Conservation (phyloP, 2,329 filamentous ascomycete genomes). For the Alternaria solani region DNA sequence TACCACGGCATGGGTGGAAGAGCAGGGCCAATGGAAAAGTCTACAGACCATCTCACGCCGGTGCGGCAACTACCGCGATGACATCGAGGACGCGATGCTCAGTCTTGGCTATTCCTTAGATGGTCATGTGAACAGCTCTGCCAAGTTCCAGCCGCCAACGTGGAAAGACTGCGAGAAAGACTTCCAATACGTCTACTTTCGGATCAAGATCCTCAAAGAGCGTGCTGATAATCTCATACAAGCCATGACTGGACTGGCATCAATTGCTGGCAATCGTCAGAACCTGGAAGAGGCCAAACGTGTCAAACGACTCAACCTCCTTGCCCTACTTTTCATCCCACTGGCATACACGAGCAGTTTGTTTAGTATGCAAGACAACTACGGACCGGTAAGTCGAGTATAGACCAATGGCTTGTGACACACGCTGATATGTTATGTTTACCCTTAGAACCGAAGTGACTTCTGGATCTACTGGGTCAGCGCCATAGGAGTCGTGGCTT, state of each 20-base stretch:
- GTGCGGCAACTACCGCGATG: conserved; percentile 48
- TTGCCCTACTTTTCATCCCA: conserved; percentile 47
- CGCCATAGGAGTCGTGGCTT: conserved; percentile 33
- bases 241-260: conserved; percentile 46
- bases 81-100: conserved; percentile 45
- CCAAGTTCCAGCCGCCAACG: neutral
- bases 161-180: conserved; percentile 44
- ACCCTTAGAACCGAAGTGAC: conserved; percentile 19
- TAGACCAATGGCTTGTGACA: neutral
- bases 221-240: conserved; percentile 46
- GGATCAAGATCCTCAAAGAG: conserved; percentile 43
- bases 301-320: conserved; percentile 43
- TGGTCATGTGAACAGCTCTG: neutral
- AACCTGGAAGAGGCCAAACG: conserved; percentile 48
- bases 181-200: conserved; percentile 46
- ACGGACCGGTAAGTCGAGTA: conserved; percentile 24
- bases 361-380: conserved; percentile 47
- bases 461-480: conserved; percentile 48
- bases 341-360: conserved; percentile 43
- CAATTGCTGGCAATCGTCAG: conserved; percentile 46
- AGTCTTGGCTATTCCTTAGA: conserved; percentile 38
- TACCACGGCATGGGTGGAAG: conserved; percentile 43
- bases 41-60: conserved; percentile 45
- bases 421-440: neutral
- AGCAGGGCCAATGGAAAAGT: conserved; percentile 47